Evolutionary conservation across 495 filamentous ascomycete genomes (phyloP), one percentile per base, ranked within the genome.

Genomic region (Cercophora samala): DNA sequence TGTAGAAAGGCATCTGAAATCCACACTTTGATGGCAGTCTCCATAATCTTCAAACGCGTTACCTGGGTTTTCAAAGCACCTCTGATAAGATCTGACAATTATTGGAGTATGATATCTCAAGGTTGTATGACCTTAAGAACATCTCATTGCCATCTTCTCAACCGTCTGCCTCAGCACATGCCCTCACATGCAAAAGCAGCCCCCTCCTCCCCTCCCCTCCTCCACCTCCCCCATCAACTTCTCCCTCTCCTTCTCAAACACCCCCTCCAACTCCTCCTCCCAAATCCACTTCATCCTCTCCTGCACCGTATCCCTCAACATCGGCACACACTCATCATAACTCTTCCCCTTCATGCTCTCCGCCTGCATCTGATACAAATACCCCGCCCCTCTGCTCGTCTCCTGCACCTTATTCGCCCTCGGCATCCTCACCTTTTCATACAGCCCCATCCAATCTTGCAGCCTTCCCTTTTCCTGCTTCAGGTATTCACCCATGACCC

Each of bases 371-470:
- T 79, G 74, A 58, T 79, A 80, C 2, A 79, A 70, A 19, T 74
- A 61, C 1, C 79, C 80, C 0, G 78, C 73, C 19, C 76, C 72
- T 3, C 78, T 69, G 26, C 74, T 71, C 6, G 76, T 78, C 29
- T 71, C 66, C 61, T 81, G 80, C 22, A 73, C 70, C 55, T 76
- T 75, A 65, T 79, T 75, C 9, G 79, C 76, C 25, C 80, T 73
- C 0, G 80, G 79, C 4, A 78, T 64, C 3, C 80, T 75, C 1
- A 80, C 77, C n/a, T 65, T 60, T 70, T 82, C 78, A 58, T 82
- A 81, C 2, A 82, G 70, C 15, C 68, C 52, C 64, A 76, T 75
- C 60, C 70, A 80, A n/a, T 55, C 9, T n/a, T 69, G 58, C 19
- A 78, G 65, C 1, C 15, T 25, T n/a, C 54, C 23, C 8, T 46